A percentile compares a stretch with the other conserved stretches of the same genome.
Conservation (phyloP, 495 filamentous ascomycete species). For the Lentithecium fluviatile region DNA sequence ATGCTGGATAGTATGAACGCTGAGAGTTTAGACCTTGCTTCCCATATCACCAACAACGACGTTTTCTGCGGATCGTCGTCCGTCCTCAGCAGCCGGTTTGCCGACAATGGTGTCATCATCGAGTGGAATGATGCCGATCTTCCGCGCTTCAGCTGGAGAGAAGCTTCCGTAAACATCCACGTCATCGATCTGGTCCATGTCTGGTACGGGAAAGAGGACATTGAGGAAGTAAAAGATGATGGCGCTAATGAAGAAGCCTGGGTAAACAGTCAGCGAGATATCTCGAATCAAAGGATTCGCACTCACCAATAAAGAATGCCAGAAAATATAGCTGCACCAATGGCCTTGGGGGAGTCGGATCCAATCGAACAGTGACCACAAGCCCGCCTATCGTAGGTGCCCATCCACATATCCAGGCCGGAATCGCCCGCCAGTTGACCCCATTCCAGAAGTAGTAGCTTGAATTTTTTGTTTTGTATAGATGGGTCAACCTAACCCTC, state of each 20-base stretch:
- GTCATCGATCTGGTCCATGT: conserved; percentile 37
- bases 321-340: conserved; percentile 42
- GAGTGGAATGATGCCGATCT: conserved; percentile 35
- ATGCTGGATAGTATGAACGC: too few species aligned
- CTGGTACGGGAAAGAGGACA: conserved; percentile 38
- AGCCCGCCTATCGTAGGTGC: conserved; percentile 42
- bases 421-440: conserved; percentile 41
- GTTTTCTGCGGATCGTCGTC: too few species aligned
- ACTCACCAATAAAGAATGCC: conserved; percentile 44
- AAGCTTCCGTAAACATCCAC: conserved; percentile 42
- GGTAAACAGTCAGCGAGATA: neutral
- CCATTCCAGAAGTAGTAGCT: conserved; percentile 45
- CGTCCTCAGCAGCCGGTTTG: too few species aligned
- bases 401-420: conserved; percentile 44
- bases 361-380: conserved; percentile 33
- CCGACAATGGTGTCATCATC: conserved; percentile 2
- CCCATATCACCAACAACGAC: neutral
- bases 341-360: conserved; percentile 35
- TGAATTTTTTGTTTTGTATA: conserved; percentile 34
- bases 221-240: conserved; percentile 38
- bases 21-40: neutral
- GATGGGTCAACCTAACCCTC: conserved; percentile 39
- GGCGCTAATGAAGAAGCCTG: conserved; percentile 43
- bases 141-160: conserved; percentile 38
- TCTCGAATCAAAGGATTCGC: neutral